A percentile compares a stretch with the other conserved stretches of the same genome.
Evolutionary conservation across 2,329 filamentous ascomycete genomes (phyloP).

Genomic region (Cladosporium sp.): DNA sequence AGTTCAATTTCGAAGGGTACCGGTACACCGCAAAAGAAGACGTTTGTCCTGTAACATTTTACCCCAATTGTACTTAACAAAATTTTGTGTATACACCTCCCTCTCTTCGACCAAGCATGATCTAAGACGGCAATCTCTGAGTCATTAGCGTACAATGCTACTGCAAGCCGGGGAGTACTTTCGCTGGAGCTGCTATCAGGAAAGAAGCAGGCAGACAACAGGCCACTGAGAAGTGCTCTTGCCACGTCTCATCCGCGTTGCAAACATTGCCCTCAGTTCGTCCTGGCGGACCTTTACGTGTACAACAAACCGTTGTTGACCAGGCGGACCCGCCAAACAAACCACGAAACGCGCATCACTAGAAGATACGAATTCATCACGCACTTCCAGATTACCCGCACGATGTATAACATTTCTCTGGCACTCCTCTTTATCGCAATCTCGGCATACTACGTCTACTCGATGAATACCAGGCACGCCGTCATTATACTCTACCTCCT

Average conservation of each 20-base stretch:
- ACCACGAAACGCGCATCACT: not conserved
- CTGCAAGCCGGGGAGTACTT: not conserved
- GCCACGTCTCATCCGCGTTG: not conserved
- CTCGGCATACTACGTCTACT: not conserved
- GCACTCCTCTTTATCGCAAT: not conserved
- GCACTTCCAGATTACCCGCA: not conserved
- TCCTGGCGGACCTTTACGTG: not conserved
- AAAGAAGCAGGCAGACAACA: not conserved
- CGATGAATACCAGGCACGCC: not conserved
- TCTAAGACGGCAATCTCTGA: not conserved
- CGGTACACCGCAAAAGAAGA: constrained; percentile 11
- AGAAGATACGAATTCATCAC: not conserved
- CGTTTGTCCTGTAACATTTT: constrained; percentile 14
- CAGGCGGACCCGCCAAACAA: not conserved
- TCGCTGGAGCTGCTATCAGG: not conserved
- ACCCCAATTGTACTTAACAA: constrained; percentile 17
- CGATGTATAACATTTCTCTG: not conserved
- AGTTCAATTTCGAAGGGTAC: constrained; percentile 1
- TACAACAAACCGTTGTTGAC: not conserved
- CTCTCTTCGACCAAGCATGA: not conserved
- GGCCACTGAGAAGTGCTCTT: not conserved
- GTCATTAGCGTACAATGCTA: not conserved
- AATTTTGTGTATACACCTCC: constrained; percentile 4
- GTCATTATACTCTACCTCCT: not conserved
- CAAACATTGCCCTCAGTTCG: not conserved